Conservation (phyloP, 2,329 filamentous ascomycete genomes). For the Penicillium concentricum region DNA sequence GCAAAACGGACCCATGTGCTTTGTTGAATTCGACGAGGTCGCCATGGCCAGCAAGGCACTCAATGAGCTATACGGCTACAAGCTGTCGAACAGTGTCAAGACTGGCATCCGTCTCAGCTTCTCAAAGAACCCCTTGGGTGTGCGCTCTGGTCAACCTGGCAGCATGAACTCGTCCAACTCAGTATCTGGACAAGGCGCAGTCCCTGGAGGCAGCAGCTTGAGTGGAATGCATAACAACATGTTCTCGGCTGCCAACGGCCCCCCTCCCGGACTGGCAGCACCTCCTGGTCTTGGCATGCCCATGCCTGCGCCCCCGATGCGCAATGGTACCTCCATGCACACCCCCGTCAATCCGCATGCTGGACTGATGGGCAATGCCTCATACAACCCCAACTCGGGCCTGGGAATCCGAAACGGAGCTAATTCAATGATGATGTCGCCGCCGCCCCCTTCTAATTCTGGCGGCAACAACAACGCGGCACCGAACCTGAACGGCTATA, state of each 20-base stretch:
- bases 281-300: constrained; percentile 66
- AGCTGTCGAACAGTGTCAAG: constrained; percentile 86
- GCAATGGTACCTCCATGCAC: constrained; percentile 35
- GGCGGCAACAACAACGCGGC: constrained; percentile 29
- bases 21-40: constrained; percentile 95
- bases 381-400: constrained; percentile 39
- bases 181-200: constrained; percentile 51
- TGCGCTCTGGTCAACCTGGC: constrained; percentile 71
- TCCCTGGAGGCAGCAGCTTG: constrained; percentile 59
- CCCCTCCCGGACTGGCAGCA: constrained; percentile 75
- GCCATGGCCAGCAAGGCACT: constrained; percentile 89
- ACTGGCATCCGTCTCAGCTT: constrained; percentile 94
- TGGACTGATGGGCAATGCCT: constrained; percentile 29
- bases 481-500: constrained; percentile 36
- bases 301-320: constrained; percentile 26
- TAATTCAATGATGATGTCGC: constrained; percentile 33
- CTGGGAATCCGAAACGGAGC: constrained; percentile 39
- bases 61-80: constrained; percentile 82
- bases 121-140: constrained; percentile 94
- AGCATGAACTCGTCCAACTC: constrained; percentile 53
- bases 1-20: constrained; percentile 95
- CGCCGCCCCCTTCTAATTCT: constrained; percentile 29
- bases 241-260: constrained; percentile 69
- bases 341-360: constrained; percentile 30
- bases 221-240: constrained; percentile 57